Conservation (phyloP, 1,139 yeast genomes). For the Debaryomyces psychrophilus region DNA sequence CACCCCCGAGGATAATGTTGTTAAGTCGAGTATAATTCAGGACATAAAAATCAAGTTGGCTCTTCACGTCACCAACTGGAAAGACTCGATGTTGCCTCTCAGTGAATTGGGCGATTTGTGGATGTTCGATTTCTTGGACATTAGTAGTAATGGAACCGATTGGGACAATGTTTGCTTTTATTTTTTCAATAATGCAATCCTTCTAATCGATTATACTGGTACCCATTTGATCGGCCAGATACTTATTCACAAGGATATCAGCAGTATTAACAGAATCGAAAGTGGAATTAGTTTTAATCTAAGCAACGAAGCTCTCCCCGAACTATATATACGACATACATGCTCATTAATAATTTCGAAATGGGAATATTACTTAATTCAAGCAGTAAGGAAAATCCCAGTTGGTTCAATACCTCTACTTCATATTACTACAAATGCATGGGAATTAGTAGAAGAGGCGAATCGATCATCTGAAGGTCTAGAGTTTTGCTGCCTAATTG, state of each 20-base stretch:
- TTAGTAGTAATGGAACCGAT: conserved; percentile 38
- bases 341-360: conserved; percentile 41
- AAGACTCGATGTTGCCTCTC: conserved; percentile 16
- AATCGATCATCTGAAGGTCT: conserved; percentile 44
- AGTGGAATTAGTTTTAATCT: conserved; percentile 40
- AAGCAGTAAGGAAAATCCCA: conserved; percentile 18
- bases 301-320: conserved; percentile 47
- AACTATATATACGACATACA: conserved; percentile 41
- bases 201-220: conserved; percentile 37
- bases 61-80: conserved; percentile 8
- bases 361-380: conserved; percentile 40
- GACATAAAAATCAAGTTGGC: conserved; percentile 6
- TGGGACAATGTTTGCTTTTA: conserved; percentile 43
- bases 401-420: conserved; percentile 35
- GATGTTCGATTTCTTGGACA: conserved; percentile 48
- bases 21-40: conserved; percentile 16
- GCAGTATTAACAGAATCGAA: conserved; percentile 25
- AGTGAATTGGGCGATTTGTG: conserved; percentile 31
- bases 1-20: conserved; percentile 18
- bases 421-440: conserved; percentile 56
- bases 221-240: conserved; percentile 38
- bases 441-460: conserved; percentile 38
- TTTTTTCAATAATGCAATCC: conserved; percentile 43
- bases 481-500: conserved; percentile 37
- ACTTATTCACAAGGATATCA: conserved; percentile 33